These are phyloP conservation scores for Cryptococcus sp. DNA, from an alignment of 1,284 basidiomycete species.

Conservation along the genomic window DNA sequence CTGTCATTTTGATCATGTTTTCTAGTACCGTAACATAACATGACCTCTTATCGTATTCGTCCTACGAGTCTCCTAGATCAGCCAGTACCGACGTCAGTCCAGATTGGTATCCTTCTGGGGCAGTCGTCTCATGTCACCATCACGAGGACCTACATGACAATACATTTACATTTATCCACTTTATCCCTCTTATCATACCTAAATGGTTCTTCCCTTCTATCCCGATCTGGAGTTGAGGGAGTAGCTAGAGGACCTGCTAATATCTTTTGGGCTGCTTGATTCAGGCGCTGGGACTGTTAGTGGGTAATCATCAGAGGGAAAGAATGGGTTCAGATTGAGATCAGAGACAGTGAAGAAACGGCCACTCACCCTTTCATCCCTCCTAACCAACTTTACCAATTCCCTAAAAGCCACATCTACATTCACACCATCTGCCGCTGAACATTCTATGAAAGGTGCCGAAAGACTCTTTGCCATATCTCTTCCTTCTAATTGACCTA, in stretches of 20 bases:
- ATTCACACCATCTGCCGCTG: conserved; percentile 55
- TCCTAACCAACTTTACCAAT: conserved; percentile 53
- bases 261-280: conserved; percentile 4
- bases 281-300: background rate
- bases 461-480: conserved; percentile 51
- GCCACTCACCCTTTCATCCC: conserved; percentile 49
- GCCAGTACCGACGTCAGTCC: no score
- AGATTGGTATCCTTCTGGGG: no score
- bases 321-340: no score
- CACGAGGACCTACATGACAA: background rate
- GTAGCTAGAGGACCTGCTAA: conserved; percentile 5
- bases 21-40: no score
- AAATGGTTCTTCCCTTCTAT: background rate
- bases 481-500: conserved; percentile 51
- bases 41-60: no score
- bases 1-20: no score
- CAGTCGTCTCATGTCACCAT: no score
- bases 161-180: background rate
- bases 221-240: background rate
- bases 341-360: background rate
- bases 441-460: conserved; percentile 55
- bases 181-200: background rate
- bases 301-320: background rate
- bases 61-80: no score
- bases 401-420: conserved; percentile 55